Conservation (phyloP, 139 green algal genomes). For the Limnomonas spitsbergensis region DNA sequence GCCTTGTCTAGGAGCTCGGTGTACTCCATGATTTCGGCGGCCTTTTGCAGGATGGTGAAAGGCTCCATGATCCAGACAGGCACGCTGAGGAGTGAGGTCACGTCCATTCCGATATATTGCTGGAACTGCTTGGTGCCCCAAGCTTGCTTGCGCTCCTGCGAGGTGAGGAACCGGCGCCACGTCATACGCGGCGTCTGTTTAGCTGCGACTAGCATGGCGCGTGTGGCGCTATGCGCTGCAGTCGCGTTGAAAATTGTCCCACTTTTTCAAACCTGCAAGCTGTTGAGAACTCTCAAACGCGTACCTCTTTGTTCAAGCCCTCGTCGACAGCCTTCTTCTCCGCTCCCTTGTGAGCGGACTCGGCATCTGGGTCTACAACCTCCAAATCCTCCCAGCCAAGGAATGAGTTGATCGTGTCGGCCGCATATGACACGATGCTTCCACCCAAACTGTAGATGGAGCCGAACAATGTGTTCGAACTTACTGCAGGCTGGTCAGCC, state of each 20-base stretch:
- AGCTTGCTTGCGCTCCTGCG: constrained; percentile 45
- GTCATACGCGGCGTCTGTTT: neutral
- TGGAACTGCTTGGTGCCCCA: constrained; percentile 54
- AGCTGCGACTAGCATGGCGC: neutral
- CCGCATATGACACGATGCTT: constrained; percentile 28
- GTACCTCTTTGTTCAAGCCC: constrained; percentile 33
- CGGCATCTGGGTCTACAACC: constrained; percentile 40
- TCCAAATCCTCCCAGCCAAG: constrained; percentile 48
- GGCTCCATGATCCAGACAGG: constrained; percentile 98
- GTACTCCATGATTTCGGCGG: constrained; percentile 98
- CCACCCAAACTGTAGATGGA: constrained; percentile 27
- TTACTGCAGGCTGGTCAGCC: too few relatives aligned
- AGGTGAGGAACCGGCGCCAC: neutral
- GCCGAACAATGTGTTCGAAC: neutral
- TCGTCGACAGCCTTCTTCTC: neutral
- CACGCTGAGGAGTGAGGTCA: constrained; percentile 89
- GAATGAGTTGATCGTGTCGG: constrained; percentile 31
- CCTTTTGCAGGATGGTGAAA: constrained; percentile 94
- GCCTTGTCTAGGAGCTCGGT: constrained; percentile 84
- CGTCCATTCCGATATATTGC: constrained; percentile 85
- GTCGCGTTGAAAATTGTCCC: neutral
- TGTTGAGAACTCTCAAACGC: neutral
- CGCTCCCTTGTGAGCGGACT: constrained; percentile 30
- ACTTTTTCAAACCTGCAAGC: neutral
- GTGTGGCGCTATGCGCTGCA: neutral